These are phyloP conservation scores for Cenchrus fungigraminus DNA, from an alignment of 176 grass and related monocot species.

Conservation along the genomic window DNA sequence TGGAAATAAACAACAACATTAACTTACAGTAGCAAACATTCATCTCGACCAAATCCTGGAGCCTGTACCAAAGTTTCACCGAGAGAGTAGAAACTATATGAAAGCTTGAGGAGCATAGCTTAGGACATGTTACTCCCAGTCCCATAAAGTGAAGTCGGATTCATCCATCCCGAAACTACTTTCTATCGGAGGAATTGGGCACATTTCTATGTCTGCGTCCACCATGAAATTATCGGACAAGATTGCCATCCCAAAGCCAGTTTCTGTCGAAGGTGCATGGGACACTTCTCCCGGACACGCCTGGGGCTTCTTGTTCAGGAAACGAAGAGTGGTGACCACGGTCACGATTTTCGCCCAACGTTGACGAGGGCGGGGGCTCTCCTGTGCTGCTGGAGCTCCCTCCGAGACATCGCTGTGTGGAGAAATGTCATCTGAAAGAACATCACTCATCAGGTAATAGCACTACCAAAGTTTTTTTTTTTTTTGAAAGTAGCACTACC, in stretches of 20 bases:
- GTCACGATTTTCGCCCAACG: conserved; percentile 25
- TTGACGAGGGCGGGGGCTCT: background rate
- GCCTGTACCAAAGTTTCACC: background rate
- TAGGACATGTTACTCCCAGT: background rate
- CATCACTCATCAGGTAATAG: background rate
- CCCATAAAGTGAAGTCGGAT: background rate
- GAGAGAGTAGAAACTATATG: background rate
- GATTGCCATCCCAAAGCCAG: background rate
- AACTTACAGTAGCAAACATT: no score
- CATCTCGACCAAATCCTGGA: no score
- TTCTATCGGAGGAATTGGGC: background rate
- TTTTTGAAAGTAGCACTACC: no score
- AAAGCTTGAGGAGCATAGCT: background rate
- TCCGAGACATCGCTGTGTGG: background rate
- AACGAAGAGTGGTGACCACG: background rate
- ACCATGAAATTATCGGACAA: background rate
- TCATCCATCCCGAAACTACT: background rate
- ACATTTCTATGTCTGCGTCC: background rate
- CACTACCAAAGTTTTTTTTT: background rate
- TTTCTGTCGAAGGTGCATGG: background rate
- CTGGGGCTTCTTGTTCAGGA: background rate
- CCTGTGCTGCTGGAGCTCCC: background rate
- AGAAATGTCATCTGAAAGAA: background rate
- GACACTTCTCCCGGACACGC: background rate
- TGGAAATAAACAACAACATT: no score